phyloP scores from a whole-genome alignment of 2,329 filamentous ascomycete species.

The Epichloe glyceriae region DNA sequence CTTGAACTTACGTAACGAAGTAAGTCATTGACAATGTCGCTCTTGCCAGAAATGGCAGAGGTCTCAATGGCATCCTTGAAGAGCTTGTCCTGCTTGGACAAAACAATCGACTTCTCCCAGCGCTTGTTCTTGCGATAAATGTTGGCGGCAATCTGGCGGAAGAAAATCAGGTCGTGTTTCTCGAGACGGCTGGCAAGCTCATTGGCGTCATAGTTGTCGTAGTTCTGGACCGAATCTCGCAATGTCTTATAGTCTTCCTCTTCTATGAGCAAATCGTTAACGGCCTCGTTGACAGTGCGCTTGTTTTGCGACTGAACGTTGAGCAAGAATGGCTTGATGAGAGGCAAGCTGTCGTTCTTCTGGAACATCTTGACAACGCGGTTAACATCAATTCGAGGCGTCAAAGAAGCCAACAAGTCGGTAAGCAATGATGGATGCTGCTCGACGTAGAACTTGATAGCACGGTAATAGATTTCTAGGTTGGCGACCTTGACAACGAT shows the following conservation, averaged over 20 bases:
- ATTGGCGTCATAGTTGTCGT: slow-evolving; percentile 96
- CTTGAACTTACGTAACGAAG: slow-evolving; percentile 77
- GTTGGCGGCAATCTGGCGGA: slow-evolving; percentile 93
- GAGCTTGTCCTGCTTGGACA: slow-evolving; percentile 98
- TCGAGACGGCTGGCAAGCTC: slow-evolving; percentile 85
- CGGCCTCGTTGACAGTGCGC: slow-evolving; percentile 92
- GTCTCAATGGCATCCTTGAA: slow-evolving; percentile 99
- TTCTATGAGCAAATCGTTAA: slow-evolving; percentile 94
- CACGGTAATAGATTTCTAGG: slow-evolving; percentile 96
- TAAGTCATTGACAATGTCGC: slow-evolving; percentile 87
- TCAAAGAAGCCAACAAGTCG: slow-evolving; percentile 85
- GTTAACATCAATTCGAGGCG: slow-evolving; percentile 92
- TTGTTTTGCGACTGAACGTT: slow-evolving; percentile 97
- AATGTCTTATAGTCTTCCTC: slow-evolving; percentile 99
- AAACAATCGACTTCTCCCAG: slow-evolving; percentile 96
- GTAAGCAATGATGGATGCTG: slow-evolving; percentile 92
- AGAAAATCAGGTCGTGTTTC: slow-evolving; percentile 97
- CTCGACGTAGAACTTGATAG: slow-evolving; percentile 92
- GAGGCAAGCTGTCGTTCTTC: slow-evolving; percentile 92
- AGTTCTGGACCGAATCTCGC: slow-evolving; percentile 93
- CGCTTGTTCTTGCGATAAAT: slow-evolving; percentile 99
- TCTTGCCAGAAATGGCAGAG: slow-evolving; percentile 78
- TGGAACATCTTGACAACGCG: slow-evolving; percentile 99
- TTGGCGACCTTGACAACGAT: slow-evolving; percentile 96
- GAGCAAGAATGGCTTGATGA: slow-evolving; percentile 97